Conservation (phyloP, 495 filamentous ascomycete species). For the Bathelium albidoporum region DNA sequence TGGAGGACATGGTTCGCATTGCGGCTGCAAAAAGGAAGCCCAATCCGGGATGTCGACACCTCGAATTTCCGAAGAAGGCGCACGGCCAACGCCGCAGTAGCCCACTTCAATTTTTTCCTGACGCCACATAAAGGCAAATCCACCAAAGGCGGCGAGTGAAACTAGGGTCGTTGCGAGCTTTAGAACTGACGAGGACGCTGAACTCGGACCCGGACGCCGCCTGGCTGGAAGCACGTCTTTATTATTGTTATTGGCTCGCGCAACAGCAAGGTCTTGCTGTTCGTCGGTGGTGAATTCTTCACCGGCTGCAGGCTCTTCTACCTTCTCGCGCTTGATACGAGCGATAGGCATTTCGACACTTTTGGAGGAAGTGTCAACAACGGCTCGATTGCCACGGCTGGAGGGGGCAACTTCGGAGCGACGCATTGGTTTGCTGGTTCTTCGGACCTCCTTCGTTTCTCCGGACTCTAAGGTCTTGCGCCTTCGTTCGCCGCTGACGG, state of each 20-base stretch:
- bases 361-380: slow-evolving; percentile 20
- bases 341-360: slow-evolving; percentile 34
- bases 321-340: slow-evolving; percentile 36
- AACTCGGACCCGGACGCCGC: slow-evolving; percentile 13
- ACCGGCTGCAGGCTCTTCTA: slow-evolving; percentile 35
- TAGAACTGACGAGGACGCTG: background rate
- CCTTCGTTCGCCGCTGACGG: slow-evolving; percentile 36
- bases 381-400: background rate
- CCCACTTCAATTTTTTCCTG: slow-evolving; percentile 91
- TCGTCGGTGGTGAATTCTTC: slow-evolving; percentile 94
- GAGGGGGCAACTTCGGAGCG: slow-evolving; percentile 29
- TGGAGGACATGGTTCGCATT: slow-evolving; percentile 82
- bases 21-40: slow-evolving; percentile 57
- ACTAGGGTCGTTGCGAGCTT: background rate
- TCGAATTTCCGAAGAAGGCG: slow-evolving; percentile 25
- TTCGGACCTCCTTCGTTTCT: slow-evolving; percentile 28
- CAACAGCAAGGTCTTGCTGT: slow-evolving; percentile 61
- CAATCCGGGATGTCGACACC: slow-evolving; percentile 40
- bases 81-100: slow-evolving; percentile 80
- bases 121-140: slow-evolving; percentile 74
- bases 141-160: slow-evolving; percentile 34
- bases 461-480: slow-evolving; percentile 27
- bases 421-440: slow-evolving; percentile 28
- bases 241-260: slow-evolving; percentile 40
- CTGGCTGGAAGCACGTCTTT: slow-evolving; percentile 26